phyloP scores from a whole-genome alignment of 495 filamentous ascomycete genomes.

The Massariosphaeria phaeospora region DNA sequence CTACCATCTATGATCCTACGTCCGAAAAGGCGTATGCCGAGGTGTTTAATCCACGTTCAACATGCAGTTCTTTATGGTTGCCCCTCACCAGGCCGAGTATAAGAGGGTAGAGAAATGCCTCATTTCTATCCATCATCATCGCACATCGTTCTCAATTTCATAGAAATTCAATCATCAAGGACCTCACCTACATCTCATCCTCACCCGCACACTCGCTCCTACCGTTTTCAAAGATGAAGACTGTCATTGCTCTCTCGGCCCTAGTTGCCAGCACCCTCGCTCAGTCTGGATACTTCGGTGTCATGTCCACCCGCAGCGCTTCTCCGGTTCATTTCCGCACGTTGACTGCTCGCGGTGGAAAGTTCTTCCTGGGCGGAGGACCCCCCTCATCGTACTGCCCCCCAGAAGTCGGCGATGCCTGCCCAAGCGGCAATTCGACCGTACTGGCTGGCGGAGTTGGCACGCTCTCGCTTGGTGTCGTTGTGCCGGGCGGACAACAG shows the following conservation, averaged over 20 bases:
- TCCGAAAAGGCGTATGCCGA: too few relatives aligned
- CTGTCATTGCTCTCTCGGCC: conserved; percentile 14
- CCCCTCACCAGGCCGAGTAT: conserved; percentile 1
- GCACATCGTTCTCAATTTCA: background rate
- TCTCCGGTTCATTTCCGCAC: conserved; percentile 16
- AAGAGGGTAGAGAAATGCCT: background rate
- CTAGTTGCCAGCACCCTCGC: conserved; percentile 20
- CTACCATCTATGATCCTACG: too few relatives aligned
- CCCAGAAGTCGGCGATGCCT: conserved; percentile 4
- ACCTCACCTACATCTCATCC: too few relatives aligned
- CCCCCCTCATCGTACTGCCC: conserved; percentile 21
- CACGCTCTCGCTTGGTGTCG: conserved; percentile 43
- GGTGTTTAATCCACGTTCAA: too few relatives aligned
- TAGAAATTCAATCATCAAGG: too few relatives aligned
- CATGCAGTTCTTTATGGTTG: too few relatives aligned
- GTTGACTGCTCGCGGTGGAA: conserved; percentile 18
- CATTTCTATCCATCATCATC: background rate
- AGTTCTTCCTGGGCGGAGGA: conserved; percentile 25
- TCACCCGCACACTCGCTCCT: conserved; percentile 19
- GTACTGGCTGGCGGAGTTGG: conserved; percentile 42
- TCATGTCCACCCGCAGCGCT: conserved; percentile 21
- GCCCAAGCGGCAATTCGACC: conserved; percentile 42
- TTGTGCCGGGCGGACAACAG: conserved; percentile 61
- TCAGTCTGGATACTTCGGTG: conserved; percentile 22
- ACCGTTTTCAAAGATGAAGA: conserved; percentile 20